Evolutionary conservation across 768 basidiomycete genomes (phyloP).

Genomic region (Lentinula lateritia): DNA sequence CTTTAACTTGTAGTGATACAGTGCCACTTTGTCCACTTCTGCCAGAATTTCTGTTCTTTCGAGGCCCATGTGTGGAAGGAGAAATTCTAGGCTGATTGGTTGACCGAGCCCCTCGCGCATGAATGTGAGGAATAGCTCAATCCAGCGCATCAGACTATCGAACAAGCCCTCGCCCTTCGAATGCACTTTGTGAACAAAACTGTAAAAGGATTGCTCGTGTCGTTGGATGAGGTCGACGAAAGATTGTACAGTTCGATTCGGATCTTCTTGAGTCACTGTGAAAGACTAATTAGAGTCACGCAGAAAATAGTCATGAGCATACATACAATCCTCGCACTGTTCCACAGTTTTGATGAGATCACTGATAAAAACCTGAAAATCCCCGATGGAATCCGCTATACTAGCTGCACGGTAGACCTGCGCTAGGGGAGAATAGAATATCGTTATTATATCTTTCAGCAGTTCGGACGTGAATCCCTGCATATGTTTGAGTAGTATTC

Average conservation of each 20-base stretch:
- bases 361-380: slow-evolving; percentile 90
- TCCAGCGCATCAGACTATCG: slow-evolving; percentile 92
- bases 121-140: slow-evolving; percentile 88
- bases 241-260: slow-evolving; percentile 79
- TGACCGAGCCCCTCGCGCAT: slow-evolving; percentile 84
- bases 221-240: slow-evolving; percentile 92
- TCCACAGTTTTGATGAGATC: slow-evolving; percentile 96
- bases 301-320: not conserved
- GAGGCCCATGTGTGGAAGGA: slow-evolving; percentile 77
- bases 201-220: slow-evolving; percentile 94
- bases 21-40: slow-evolving; percentile 85
- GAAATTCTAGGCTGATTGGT: slow-evolving; percentile 76
- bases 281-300: not conserved
- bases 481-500: not conserved
- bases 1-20: slow-evolving; percentile 94
- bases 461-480: slow-evolving; percentile 94
- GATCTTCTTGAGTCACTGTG: slow-evolving; percentile 77
- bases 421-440: slow-evolving; percentile 94
- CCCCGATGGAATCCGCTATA: slow-evolving; percentile 88
- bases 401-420: slow-evolving; percentile 97
- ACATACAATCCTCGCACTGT: slow-evolving; percentile 80
- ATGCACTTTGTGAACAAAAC: slow-evolving; percentile 97
- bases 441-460: slow-evolving; percentile 96
- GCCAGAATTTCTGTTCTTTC: slow-evolving; percentile 73
- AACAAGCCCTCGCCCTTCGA: slow-evolving; percentile 94